Conservation (phyloP, 2,329 filamentous ascomycete species). For the Calonectria honghensis region DNA sequence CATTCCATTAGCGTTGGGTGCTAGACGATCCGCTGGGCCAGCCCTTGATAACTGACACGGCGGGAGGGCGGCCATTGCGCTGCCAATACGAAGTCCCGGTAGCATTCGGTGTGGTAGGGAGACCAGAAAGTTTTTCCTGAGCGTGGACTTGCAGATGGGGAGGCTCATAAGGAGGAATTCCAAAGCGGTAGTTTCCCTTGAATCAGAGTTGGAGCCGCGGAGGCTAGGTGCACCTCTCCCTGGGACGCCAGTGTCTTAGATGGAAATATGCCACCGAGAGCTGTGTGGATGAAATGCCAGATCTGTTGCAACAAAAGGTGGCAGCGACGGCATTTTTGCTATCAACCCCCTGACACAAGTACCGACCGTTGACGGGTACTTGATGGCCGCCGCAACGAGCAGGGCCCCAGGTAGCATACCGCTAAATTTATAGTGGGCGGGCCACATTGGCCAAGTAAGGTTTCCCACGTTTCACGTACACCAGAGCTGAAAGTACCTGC, state of each 20-base stretch:
- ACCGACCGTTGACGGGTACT: slow-evolving; percentile 31
- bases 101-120: background rate
- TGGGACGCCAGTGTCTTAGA: slow-evolving; percentile 1
- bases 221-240: slow-evolving; percentile 5
- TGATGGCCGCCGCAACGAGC: background rate
- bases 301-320: slow-evolving; percentile 15
- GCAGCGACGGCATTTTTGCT: slow-evolving; percentile 26
- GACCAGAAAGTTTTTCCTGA: slow-evolving; percentile 8
- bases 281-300: slow-evolving; percentile 17
- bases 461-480: slow-evolving; percentile 32
- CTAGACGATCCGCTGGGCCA: slow-evolving; percentile 39
- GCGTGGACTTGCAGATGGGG: background rate
- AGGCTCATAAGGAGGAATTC: background rate
- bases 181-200: background rate
- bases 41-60: slow-evolving; percentile 32
- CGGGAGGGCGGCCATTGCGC: slow-evolving; percentile 31
- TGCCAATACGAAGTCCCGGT: slow-evolving; percentile 33
- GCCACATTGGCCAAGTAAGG: background rate
- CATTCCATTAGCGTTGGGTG: slow-evolving; percentile 48
- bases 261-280: slow-evolving; percentile 14
- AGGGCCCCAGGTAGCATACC: background rate
- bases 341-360: slow-evolving; percentile 38
- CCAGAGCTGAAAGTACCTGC: slow-evolving; percentile 43
- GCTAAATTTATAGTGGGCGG: slow-evolving; percentile 1
- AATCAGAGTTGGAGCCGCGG: background rate